Base-by-base conservation (phyloP, 2,329 filamentous ascomycete species). In the Mariannaea sp. region DNA sequence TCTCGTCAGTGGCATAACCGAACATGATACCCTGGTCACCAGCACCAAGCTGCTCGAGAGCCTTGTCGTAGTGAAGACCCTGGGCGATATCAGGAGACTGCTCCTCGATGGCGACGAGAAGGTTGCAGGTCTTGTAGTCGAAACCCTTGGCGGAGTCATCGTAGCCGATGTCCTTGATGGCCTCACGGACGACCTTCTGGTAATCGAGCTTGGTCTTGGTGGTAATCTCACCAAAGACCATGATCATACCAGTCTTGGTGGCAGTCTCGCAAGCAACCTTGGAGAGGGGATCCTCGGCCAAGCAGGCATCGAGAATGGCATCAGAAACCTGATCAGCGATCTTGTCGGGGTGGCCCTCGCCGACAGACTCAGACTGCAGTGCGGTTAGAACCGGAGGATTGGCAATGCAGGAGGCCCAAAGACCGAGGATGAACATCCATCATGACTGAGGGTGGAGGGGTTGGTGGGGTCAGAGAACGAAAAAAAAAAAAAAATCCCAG, bases 1-100 rank as follows among this genome's bases (percentile, higher is more conserved):
- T 97, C 85, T 99, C 94, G 72, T 99, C 94, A 70, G 94, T 96
- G 76, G 94, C 94, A 84, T 99, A 99, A 70, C 94, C 94, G 79
- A 99, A 99, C 94, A 99, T 99, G 84, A 99, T 97, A 83, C 94
- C 94, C 84, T 99, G 94, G 80, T 99, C 94, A 88, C 94, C 94
- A 60, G 94, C 94, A 78, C 94, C 94, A 64, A 99, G 88, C 80
- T 96, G 88, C 86, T 99, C 94, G 43, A 99, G 88, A 66, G 91
- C 92, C 82, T 97, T 85, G 65, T 99, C 94, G 77, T 96, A 96
- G 84, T 97, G 91, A 53, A 99, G 90, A 84, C 94, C 94, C 81
- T 97, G 94, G 68, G 94, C 94, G 72, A 99, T 99, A 78, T 99
- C 94, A 71, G 93, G 90, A 57, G 93, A 97, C 81, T 99, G 94